Conservation (phyloP, 2,329 filamentous ascomycete genomes). For the Podosphaera xanthii region DNA sequence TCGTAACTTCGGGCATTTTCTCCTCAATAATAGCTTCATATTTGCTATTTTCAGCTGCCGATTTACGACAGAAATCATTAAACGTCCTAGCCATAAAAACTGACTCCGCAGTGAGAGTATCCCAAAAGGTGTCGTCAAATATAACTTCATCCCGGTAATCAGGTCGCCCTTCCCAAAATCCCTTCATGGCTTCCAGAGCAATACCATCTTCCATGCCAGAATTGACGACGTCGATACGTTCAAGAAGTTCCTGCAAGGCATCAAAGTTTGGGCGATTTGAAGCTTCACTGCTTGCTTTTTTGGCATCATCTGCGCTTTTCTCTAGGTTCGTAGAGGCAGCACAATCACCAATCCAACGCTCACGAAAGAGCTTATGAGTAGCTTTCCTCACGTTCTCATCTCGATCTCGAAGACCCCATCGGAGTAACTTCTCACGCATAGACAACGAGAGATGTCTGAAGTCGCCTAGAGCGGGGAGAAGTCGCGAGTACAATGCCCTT, state of each 20-base stretch:
- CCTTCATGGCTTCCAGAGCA: constrained; percentile 78
- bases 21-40: constrained; percentile 62
- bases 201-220: constrained; percentile 78
- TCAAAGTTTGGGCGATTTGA: constrained; percentile 47
- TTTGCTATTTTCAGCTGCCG: constrained; percentile 38
- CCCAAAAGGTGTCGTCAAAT: constrained; percentile 59
- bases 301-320: constrained; percentile 25
- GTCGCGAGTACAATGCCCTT: constrained; percentile 62
- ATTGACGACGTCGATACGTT: constrained; percentile 82
- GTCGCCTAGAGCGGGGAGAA: constrained; percentile 75
- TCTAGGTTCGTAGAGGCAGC: constrained; percentile 41
- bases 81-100: constrained; percentile 81
- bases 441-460: constrained; percentile 83
- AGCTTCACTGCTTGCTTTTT: constrained; percentile 19
- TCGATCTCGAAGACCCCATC: constrained; percentile 84
- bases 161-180: constrained; percentile 84
- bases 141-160: constrained; percentile 52
- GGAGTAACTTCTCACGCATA: constrained; percentile 83
- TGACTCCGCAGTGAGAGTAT: constrained; percentile 61
- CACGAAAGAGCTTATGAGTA: constrained; percentile 69
- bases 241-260: constrained; percentile 72
- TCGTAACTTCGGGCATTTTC: constrained; percentile 86
- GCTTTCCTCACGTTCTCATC: constrained; percentile 89
- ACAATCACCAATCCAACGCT: constrained; percentile 96
- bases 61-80: constrained; percentile 71